phyloP scores from a whole-genome alignment of 306 rosid species.

The Prunus davidiana region DNA sequence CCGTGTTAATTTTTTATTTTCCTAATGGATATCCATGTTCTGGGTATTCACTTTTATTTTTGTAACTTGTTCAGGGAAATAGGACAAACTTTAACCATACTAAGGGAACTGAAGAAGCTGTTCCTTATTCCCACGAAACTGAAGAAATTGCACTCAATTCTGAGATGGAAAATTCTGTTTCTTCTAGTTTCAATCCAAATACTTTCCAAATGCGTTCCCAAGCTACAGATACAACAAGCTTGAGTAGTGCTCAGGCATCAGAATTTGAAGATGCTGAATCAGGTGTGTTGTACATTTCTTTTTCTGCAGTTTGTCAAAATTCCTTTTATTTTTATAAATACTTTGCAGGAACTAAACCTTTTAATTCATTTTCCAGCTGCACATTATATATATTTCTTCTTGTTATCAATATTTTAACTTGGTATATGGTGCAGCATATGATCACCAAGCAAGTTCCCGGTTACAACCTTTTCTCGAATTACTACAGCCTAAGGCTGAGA shows the following conservation, averaged over 20 bases:
- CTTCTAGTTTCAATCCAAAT: constrained; percentile 46
- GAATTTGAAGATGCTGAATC: constrained; percentile 82
- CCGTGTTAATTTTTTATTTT: background rate
- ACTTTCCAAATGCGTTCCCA: constrained; percentile 49
- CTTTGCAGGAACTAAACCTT: constrained; percentile 10
- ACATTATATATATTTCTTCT: constrained; percentile 1
- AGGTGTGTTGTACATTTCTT: constrained; percentile 35
- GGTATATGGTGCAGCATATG: constrained; percentile 48
- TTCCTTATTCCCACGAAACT: constrained; percentile 29
- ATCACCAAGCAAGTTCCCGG: constrained; percentile 47
- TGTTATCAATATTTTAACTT: constrained; percentile 7
- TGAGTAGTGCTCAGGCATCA: constrained; percentile 58
- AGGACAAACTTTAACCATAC: constrained; percentile 39
- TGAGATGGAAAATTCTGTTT: constrained; percentile 49
- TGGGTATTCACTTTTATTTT: constrained; percentile 4
- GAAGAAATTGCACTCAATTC: constrained; percentile 32
- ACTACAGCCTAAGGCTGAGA: constrained; percentile 43
- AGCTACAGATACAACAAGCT: constrained; percentile 56
- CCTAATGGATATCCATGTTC: background rate
- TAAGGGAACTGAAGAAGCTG: constrained; percentile 47
- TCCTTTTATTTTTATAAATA: background rate
- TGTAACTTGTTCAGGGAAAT: constrained; percentile 56
- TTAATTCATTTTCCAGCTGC: constrained; percentile 6
- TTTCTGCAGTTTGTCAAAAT: constrained; percentile 8
- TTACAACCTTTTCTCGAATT: constrained; percentile 39